Evolutionary conservation across 1,139 yeast species (phyloP).

Genomic region (Magnusiomyces suaveolens): DNA sequence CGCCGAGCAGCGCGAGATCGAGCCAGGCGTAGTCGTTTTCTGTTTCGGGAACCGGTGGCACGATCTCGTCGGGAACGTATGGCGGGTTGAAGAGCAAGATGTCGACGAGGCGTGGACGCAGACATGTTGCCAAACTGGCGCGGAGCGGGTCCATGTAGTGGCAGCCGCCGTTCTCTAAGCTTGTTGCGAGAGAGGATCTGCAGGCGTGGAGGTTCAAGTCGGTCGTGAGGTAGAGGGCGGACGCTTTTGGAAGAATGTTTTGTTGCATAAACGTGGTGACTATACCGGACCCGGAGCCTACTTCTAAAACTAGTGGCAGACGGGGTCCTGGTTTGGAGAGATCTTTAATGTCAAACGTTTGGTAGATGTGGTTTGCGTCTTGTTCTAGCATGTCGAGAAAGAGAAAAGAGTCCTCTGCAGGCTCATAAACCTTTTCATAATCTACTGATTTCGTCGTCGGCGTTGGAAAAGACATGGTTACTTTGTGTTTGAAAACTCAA

Average conservation of each 20-base stretch:
- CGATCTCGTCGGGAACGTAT: constrained; percentile 66
- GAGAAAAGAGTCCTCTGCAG: constrained; percentile 84
- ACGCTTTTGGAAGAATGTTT: constrained; percentile 36
- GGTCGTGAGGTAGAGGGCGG: constrained; percentile 50
- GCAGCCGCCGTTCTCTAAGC: constrained; percentile 38
- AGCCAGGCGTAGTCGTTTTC: constrained; percentile 53
- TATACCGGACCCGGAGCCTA: constrained; percentile 89
- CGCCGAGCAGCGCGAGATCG: constrained; percentile 84
- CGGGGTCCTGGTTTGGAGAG: constrained; percentile 6
- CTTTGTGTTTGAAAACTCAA: neutral
- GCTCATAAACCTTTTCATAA: constrained; percentile 66
- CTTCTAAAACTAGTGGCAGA: constrained; percentile 59
- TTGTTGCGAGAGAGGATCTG: constrained; percentile 43
- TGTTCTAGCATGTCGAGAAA: constrained; percentile 69
- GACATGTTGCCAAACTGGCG: constrained; percentile 43
- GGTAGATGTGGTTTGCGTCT: constrained; percentile 32
- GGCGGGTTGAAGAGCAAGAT: constrained; percentile 86
- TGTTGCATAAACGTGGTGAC: constrained; percentile 64
- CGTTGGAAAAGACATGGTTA: constrained; percentile 36
- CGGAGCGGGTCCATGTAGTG: constrained; percentile 47
- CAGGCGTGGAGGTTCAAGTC: constrained; percentile 81
- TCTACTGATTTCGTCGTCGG: constrained; percentile 41
- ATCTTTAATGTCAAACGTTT: neutral
- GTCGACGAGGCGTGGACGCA: constrained; percentile 48
- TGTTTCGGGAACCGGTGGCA: constrained; percentile 41